Evolutionary conservation across 2,329 filamentous ascomycete species (phyloP).

Genomic region (Diaporthe citriasiana): DNA sequence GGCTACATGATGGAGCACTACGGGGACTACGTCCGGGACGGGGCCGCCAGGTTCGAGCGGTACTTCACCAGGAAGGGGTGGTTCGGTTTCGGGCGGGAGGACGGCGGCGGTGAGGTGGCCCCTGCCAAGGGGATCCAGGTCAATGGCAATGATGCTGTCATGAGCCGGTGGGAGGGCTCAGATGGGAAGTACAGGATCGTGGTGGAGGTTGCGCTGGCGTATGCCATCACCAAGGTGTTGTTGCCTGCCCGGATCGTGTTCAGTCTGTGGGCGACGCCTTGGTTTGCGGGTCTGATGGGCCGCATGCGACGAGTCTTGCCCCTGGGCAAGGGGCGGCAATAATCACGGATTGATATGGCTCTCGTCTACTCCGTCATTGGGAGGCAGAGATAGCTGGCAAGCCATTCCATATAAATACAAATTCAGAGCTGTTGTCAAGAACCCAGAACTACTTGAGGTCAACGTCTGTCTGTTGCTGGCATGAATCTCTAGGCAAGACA

Average conservation of each 20-base stretch:
- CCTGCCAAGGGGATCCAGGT: not conserved
- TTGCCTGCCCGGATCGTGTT: slow-evolving; percentile 81
- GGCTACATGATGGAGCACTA: slow-evolving; percentile 64
- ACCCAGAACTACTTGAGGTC: not conserved
- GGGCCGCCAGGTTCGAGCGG: slow-evolving; percentile 79
- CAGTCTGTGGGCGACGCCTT: slow-evolving; percentile 92
- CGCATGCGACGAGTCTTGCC: slow-evolving; percentile 47
- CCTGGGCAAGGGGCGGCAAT: slow-evolving; percentile 36
- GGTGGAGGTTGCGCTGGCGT: slow-evolving; percentile 85
- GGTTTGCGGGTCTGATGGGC: slow-evolving; percentile 82
- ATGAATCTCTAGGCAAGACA: not conserved
- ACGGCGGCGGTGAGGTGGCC: slow-evolving; percentile 41
- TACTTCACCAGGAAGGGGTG: slow-evolving; percentile 86
- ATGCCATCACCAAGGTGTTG: slow-evolving; percentile 88
- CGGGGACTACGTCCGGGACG: slow-evolving; percentile 68
- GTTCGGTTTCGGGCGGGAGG: slow-evolving; percentile 72
- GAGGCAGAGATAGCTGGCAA: not conserved
- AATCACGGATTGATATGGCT: not conserved
- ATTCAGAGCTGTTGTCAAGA: not conserved
- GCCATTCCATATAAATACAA: not conserved
- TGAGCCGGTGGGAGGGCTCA: slow-evolving; percentile 55
- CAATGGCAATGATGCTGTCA: slow-evolving; percentile 47
- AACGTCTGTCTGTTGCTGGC: not conserved
- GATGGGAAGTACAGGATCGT: slow-evolving; percentile 69
- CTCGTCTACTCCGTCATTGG: not conserved